Percentiles rank a stretch among this genome's conserved stretches.
phyloP scores from a whole-genome alignment of 257 asterid species.

The Coffea eugenioides region DNA sequence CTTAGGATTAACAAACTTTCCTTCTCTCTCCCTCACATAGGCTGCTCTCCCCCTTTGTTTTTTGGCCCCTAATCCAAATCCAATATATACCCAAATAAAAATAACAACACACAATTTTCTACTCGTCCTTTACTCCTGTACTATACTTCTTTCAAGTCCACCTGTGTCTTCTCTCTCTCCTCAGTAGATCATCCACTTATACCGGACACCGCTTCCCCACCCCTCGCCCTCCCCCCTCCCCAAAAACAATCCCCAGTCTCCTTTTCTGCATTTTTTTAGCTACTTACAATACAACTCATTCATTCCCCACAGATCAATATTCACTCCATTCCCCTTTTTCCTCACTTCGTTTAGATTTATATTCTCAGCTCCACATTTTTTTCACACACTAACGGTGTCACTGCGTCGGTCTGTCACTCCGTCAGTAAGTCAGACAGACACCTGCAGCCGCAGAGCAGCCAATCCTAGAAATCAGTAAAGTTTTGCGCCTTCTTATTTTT shows the following conservation, averaged over 20 bases:
- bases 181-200: conserved; percentile 8
- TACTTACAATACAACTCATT: not conserved
- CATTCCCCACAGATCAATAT: conserved; percentile 4
- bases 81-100: too few relatives aligned
- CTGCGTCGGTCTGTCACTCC: not conserved
- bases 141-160: too few relatives aligned
- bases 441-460: not conserved
- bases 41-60: too few relatives aligned
- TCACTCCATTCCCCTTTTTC: not conserved
- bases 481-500: not conserved
- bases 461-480: conserved; percentile 14
- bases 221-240: not conserved
- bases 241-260: not conserved
- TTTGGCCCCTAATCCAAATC: too few relatives aligned
- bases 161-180: conserved; percentile 2
- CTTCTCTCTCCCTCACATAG: too few relatives aligned
- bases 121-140: too few relatives aligned
- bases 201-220: not conserved
- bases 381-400: conserved; percentile 11
- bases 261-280: conserved; percentile 2
- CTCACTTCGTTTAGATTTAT: too few relatives aligned
- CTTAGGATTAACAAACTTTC: too few relatives aligned
- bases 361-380: too few relatives aligned
- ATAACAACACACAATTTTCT: too few relatives aligned
- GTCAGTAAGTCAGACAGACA: conserved; percentile 5